Conservation (phyloP, 2,329 filamentous ascomycete species). For the Didymosphaeria variabile region DNA sequence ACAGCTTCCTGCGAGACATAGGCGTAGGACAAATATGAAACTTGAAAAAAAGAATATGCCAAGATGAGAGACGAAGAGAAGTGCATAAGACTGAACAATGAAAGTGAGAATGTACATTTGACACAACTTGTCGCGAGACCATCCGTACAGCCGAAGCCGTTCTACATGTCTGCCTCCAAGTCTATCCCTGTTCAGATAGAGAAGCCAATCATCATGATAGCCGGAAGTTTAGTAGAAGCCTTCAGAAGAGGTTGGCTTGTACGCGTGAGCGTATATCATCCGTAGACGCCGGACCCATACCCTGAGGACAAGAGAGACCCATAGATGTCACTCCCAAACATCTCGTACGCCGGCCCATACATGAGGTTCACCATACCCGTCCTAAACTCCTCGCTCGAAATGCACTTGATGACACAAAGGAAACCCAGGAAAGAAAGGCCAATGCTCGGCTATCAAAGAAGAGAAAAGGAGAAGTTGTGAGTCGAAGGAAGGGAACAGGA, state of each 20-base stretch:
- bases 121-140: slow-evolving; percentile 7
- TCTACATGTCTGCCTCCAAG: slow-evolving; percentile 1
- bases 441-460: neutral
- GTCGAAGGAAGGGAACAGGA: slow-evolving; percentile 10
- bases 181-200: slow-evolving; percentile 6
- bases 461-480: neutral
- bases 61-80: neutral
- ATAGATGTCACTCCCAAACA: slow-evolving; percentile 6
- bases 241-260: neutral
- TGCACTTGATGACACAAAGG: slow-evolving; percentile 2
- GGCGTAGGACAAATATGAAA: no score
- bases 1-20: no score
- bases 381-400: slow-evolving; percentile 21
- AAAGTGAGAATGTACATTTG: neutral
- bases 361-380: slow-evolving; percentile 7
- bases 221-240: neutral
- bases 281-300: slow-evolving; percentile 13
- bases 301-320: neutral
- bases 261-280: slow-evolving; percentile 11
- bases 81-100: neutral
- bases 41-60: neutral
- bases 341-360: neutral
- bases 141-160: neutral
- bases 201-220: neutral
- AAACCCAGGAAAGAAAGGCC: slow-evolving; percentile 4